Conservation (phyloP, 176 grass and related monocot species). For the Carex myosuroides region DNA sequence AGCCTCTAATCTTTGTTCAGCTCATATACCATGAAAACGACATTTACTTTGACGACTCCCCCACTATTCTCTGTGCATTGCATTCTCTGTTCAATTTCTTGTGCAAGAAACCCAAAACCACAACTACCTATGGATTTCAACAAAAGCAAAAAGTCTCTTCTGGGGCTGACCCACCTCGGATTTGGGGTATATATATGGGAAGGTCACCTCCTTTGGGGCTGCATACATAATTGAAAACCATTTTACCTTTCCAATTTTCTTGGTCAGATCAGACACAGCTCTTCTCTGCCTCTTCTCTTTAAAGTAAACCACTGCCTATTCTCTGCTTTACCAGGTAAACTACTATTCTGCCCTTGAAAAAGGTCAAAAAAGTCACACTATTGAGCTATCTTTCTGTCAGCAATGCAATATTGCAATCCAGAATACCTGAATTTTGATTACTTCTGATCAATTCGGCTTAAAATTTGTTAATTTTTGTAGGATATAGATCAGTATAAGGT, state of each 20-base stretch:
- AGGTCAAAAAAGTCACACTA: background rate
- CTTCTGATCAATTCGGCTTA: background rate
- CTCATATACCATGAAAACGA: background rate
- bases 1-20: background rate
- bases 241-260: background rate
- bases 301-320: background rate
- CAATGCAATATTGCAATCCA: background rate
- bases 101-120: background rate
- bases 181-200: conserved; percentile 23
- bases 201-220: background rate
- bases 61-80: background rate
- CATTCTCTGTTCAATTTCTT: conserved; percentile 5
- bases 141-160: background rate
- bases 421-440: background rate
- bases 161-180: conserved; percentile 20
- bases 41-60: background rate
- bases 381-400: background rate
- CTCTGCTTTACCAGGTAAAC: conserved; percentile 22
- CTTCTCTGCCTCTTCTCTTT: conserved; percentile 6
- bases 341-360: background rate
- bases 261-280: conserved; percentile 4
- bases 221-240: background rate
- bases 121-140: background rate
- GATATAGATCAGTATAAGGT: background rate
- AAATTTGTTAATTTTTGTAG: conserved; percentile 15